Evolutionary conservation across 2,329 filamentous ascomycete genomes (phyloP), one percentile per base, ranked within the genome.

Genomic region (Clonostachys sp.): DNA sequence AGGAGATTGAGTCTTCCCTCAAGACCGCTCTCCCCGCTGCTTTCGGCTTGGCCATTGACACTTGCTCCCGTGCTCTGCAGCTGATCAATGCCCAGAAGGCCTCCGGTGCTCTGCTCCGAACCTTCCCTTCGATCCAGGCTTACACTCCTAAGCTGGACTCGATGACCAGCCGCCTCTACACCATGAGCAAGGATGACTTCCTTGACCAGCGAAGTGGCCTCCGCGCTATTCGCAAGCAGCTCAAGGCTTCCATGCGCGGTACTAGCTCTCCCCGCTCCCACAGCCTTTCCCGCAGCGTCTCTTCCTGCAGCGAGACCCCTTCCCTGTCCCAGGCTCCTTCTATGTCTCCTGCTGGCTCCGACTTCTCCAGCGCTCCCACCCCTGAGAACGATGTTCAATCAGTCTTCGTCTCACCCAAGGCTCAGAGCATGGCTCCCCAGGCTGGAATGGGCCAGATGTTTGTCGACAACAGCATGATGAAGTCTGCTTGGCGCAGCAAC

Each of bases 31-130:
- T 64, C 13, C 57, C 62, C 2, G 53, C 56, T 20, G 51, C 61
- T 8, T 56, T 62, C 18, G 57, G 57, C 24, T 53, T 61, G n/a
- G 56, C 63, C 2, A 47, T 66, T 2, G 62, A 63, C 35, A 59
- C 62, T 4, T 66, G 61, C 36, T 56, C 62, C 16, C 53, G 61
- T 12, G 62, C 59, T 8, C 47, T 66, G n/a, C 49, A 46, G 35
- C 49, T 55, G 17, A 50, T 65, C 34, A 47, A 58, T n/a, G 35
- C 46, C 17, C 58, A 52, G 41, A 16, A 52, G 6, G 46, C 44
- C 16, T 44, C 42, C 6, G 44, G 53, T 12, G 45, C 17, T n/a
- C 46, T 55, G 6, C 45, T 57, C 9, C 48, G 53, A 14, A 53
- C 61, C 35, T 41, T 44, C 18, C 54, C 55, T 34, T 51, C 56